These are phyloP conservation scores for Hevea brasiliensis DNA, from an alignment of 345 rosid genomes.

Conservation along the genomic window DNA sequence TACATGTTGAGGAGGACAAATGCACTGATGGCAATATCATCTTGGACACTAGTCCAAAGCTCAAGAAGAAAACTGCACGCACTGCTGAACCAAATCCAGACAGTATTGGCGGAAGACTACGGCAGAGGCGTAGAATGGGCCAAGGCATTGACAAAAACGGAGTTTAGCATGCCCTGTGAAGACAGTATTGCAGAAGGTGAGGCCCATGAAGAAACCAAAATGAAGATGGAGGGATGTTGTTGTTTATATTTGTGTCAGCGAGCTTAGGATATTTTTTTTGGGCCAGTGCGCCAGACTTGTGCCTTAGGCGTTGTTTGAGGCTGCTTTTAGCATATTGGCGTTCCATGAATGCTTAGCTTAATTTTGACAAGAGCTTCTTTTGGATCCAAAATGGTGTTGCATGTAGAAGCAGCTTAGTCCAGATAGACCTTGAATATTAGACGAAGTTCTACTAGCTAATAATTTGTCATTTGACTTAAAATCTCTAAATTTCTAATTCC, in stretches of 20 bases:
- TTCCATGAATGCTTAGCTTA: background rate
- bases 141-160: background rate
- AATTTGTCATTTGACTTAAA: background rate
- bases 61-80: slow-evolving; percentile 9
- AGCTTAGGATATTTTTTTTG: background rate
- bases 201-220: background rate
- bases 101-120: slow-evolving; percentile 22
- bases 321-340: slow-evolving; percentile 4
- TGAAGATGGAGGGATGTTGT: background rate
- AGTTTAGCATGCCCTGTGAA: background rate
- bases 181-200: background rate
- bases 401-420: background rate
- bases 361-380: too few relatives aligned
- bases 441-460: background rate
- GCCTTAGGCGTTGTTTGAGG: background rate
- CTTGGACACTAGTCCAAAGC: slow-evolving; percentile 4
- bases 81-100: slow-evolving; percentile 19
- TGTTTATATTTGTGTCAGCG: background rate
- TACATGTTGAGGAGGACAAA: background rate
- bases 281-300: background rate
- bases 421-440: too few relatives aligned
- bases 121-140: slow-evolving; percentile 15
- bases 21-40: background rate
- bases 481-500: background rate
- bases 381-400: background rate